Percentiles rank a stretch among this genome's conserved stretches.
Conservation (phyloP, 495 filamentous ascomycete genomes). For the Cercophora samala region DNA sequence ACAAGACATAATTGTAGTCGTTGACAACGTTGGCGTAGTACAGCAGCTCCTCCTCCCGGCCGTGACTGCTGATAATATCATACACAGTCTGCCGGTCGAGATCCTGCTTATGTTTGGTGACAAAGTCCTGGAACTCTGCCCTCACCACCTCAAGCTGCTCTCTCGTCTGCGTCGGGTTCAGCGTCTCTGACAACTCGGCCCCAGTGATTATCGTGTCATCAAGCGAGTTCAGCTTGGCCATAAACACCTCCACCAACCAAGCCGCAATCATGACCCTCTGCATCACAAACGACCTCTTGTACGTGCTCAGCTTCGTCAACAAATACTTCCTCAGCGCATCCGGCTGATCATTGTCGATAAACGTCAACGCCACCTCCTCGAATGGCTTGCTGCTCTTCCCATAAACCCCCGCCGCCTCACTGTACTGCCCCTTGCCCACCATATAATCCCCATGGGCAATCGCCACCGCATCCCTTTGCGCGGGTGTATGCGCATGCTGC, state of each 20-base stretch:
- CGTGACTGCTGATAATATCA: conserved; percentile 93
- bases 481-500: conserved; percentile 66
- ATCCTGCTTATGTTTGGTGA: conserved; percentile 76
- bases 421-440: conserved; percentile 69
- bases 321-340: conserved; percentile 93
- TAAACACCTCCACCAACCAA: conserved; percentile 94
- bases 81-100: conserved; percentile 90
- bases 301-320: conserved; percentile 71
- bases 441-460: conserved; percentile 87
- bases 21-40: conserved; percentile 83
- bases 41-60: conserved; percentile 85
- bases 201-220: conserved; percentile 93
- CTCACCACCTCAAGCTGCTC: conserved; percentile 66
- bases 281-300: conserved; percentile 84
- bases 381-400: conserved; percentile 95
- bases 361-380: conserved; percentile 86
- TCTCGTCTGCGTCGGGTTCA: conserved; percentile 64
- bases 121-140: conserved; percentile 83
- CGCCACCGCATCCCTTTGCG: conserved; percentile 83
- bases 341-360: conserved; percentile 84
- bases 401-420: conserved; percentile 85
- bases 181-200: conserved; percentile 71
- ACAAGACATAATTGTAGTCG: conserved; percentile 90
- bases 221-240: conserved; percentile 92
- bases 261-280: conserved; percentile 91